phyloP scores from a whole-genome alignment of 2,329 filamentous ascomycete genomes.

The Arthrinium phaeospermum region DNA sequence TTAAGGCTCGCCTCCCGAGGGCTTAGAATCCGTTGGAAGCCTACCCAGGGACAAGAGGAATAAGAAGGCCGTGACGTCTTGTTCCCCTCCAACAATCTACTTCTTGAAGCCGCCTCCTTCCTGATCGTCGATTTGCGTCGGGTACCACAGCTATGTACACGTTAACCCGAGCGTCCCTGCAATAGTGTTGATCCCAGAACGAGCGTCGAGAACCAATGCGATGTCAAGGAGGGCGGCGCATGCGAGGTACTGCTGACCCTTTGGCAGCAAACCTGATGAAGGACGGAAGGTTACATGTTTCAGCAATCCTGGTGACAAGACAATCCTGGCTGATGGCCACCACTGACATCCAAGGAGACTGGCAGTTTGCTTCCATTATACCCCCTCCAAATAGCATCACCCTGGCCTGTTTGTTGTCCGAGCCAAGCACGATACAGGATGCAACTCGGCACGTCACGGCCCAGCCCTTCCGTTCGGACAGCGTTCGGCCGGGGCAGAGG shows the following conservation, averaged over 20 bases:
- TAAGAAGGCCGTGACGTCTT: background rate
- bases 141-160: background rate
- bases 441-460: slow-evolving; percentile 20
- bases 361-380: background rate
- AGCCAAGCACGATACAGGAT: slow-evolving; percentile 3
- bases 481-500: slow-evolving; percentile 5
- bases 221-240: background rate
- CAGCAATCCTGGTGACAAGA: slow-evolving; percentile 2
- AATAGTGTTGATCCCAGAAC: background rate
- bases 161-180: background rate
- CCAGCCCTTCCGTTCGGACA: slow-evolving; percentile 19
- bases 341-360: background rate
- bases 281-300: slow-evolving; percentile 8
- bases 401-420: slow-evolving; percentile 4
- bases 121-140: background rate
- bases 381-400: background rate
- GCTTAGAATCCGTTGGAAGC: background rate
- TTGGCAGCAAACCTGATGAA: slow-evolving; percentile 6
- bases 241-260: background rate
- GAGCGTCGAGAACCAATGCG: background rate
- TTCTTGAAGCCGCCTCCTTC: background rate
- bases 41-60: background rate
- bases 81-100: background rate
- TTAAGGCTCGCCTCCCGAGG: background rate
- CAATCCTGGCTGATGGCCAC: background rate